Evolutionary conservation across 768 basidiomycete species (phyloP), one percentile per base, ranked within the genome.

Genomic region (Neoboletus magnificus): DNA sequence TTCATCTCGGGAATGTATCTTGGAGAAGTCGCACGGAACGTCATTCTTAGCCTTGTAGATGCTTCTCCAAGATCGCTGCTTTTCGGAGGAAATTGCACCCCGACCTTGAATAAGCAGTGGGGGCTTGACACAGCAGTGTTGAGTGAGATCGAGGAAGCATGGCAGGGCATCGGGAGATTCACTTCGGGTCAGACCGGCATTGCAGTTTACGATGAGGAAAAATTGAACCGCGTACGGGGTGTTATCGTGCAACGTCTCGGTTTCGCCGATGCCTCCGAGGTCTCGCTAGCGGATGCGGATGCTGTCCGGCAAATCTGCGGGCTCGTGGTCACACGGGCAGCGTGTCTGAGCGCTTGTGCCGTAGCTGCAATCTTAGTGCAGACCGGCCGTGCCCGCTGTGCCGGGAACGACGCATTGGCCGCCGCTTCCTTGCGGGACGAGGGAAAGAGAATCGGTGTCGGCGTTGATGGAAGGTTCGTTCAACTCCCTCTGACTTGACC

Each of bases 1-100:
- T 93, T 97, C 75, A 89, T 99, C 62, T 97, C 93, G 2, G 97
- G 97, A 54, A 98, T 99, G 96, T 99, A 99, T 71, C 83, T 98
- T 39, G 97, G 97, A 54, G 97, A 99, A 74, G 83, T 98, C 58
- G 82, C 87, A 25, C 87, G 97, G 37, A 90, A 91, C 66, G 76
- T 96, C 63, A 78, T 98, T 50, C 78, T 93, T 30, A 82, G 91
- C 47, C 76, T 98, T 59, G 77, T 96, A 60, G 91, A 93, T 62
- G 85, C 87, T 6, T 73, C 82, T 16, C 89, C 90, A 1, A 77
- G 77, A 52, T 71, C 89, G 9, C 66, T 93, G 30, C 78, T 98
- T 25, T 97, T 99, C 73, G 74, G 77, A 49, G 97, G 97, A 9
- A 84, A 83, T 61, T 86, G 87, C 7, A 88, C 91, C 5, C 56